Percentiles rank a stretch among this genome's conserved stretches.
Conservation (phyloP, 305 asterid species). For the Fraxinus sp. region DNA sequence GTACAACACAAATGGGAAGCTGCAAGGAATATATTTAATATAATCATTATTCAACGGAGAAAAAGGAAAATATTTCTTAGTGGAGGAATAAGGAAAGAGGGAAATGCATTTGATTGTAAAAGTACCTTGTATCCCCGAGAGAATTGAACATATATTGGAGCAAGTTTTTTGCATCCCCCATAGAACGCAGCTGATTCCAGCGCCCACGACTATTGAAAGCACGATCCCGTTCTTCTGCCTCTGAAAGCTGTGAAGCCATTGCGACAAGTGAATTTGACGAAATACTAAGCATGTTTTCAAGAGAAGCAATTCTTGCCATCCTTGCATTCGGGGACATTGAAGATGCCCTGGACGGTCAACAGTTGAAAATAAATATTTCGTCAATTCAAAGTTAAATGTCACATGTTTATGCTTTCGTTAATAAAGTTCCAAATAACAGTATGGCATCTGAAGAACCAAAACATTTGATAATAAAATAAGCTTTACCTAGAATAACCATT, state of each 20-base stretch:
- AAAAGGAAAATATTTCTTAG: not conserved
- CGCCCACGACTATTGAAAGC: constrained; percentile 77
- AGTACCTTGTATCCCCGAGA: constrained; percentile 84
- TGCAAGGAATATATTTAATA: not conserved
- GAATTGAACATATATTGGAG: constrained; percentile 85
- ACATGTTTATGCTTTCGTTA: not conserved
- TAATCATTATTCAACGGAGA: not conserved
- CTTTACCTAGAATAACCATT: constrained; percentile 78
- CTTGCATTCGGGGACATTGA: constrained; percentile 93
- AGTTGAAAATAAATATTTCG: constrained; percentile 1
- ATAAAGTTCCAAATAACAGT: not conserved
- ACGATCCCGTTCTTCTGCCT: constrained; percentile 98
- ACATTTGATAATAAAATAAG: not conserved
- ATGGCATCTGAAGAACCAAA: not conserved
- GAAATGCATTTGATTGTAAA: not conserved
- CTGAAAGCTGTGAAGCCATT: constrained; percentile 99
- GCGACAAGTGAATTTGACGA: constrained; percentile 94
- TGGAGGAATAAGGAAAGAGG: not conserved
- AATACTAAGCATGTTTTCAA: constrained; percentile 90
- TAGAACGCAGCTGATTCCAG: constrained; percentile 95
- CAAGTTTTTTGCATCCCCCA: constrained; percentile 89
- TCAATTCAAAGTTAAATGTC: constrained; percentile 5
- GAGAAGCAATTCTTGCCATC: constrained; percentile 90
- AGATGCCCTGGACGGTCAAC: constrained; percentile 60
- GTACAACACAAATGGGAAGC: not conserved